phyloP scores from a whole-genome alignment of 306 rosid species.

The Amphicarpaea edgeworthii region DNA sequence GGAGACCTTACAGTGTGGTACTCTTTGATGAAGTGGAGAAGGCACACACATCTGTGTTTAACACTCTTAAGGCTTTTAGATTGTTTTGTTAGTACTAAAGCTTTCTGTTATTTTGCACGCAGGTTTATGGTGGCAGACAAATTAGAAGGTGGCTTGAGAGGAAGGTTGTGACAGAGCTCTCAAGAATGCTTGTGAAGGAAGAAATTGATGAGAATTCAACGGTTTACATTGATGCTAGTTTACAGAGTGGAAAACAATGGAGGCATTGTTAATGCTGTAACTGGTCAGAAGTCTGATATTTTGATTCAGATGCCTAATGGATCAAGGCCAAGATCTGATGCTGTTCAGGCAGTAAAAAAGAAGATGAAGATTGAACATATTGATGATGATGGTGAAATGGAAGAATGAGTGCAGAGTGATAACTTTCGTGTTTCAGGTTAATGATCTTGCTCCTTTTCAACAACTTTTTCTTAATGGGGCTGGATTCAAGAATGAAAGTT shows the following conservation, averaged over 20 bases:
- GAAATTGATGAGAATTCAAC: constrained; percentile 3
- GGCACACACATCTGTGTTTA: not conserved
- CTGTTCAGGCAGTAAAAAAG: not conserved
- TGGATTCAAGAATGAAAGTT: not conserved
- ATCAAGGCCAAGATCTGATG: not conserved
- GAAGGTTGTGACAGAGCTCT: not conserved
- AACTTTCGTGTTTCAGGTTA: not conserved
- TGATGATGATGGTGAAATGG: not conserved
- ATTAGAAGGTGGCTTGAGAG: constrained; percentile 8
- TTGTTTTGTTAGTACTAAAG: not conserved
- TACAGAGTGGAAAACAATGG: not conserved
- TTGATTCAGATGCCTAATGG: not conserved
- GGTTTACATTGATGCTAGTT: not conserved
- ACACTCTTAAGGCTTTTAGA: not conserved
- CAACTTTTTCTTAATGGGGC: not conserved
- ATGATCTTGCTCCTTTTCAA: not conserved
- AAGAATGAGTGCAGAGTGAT: not conserved
- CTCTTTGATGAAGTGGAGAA: constrained; percentile 3
- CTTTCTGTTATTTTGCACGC: not conserved
- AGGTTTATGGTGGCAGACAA: not conserved
- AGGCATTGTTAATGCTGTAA: not conserved
- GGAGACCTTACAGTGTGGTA: constrained; percentile 1
- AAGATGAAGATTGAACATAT: not conserved
- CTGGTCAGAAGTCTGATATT: constrained; percentile 17
- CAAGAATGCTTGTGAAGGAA: constrained; percentile 6